Evolutionary conservation across 192 early-diverging fungal genomes (phyloP).

Genomic region (Neocallimastix lanati): DNA sequence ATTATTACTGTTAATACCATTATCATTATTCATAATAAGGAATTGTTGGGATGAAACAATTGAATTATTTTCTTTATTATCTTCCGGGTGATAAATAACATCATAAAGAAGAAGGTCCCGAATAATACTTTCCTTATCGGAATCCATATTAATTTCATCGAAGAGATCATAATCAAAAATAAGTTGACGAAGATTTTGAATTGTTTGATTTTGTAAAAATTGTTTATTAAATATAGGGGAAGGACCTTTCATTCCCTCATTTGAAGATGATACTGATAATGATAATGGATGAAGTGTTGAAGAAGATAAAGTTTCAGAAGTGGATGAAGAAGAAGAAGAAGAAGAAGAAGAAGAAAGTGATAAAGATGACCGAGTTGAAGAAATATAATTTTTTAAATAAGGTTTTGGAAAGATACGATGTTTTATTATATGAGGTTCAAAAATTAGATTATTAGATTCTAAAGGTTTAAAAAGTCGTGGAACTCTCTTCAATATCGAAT

Average conservation of each 20-base stretch:
- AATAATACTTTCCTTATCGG: not conserved
- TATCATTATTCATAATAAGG: too few relatives aligned
- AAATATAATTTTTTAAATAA: not conserved
- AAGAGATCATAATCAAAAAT: not conserved
- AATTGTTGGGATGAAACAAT: too few relatives aligned
- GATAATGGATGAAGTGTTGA: too few relatives aligned
- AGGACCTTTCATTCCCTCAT: too few relatives aligned
- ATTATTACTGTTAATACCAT: too few relatives aligned
- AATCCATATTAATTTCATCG: not conserved
- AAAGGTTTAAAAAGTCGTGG: not conserved
- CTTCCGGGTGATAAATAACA: not conserved
- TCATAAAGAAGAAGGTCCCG: not conserved
- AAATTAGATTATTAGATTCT: not conserved
- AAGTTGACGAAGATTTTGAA: not conserved
- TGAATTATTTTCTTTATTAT: not conserved
- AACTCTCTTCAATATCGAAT: not conserved
- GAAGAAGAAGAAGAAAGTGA: not conserved
- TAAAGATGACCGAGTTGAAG: too few relatives aligned
- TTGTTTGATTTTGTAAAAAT: not conserved
- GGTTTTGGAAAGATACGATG: not conserved
- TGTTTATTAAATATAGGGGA: not conserved
- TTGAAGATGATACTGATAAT: not conserved
- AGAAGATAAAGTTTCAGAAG: too few relatives aligned
- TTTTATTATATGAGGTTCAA: not conserved
- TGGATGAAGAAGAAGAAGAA: too few relatives aligned